Evolutionary conservation across 1,284 basidiomycete genomes (phyloP), one percentile per base, ranked within the genome.

Genomic region (Melampsora larici-populina): DNA sequence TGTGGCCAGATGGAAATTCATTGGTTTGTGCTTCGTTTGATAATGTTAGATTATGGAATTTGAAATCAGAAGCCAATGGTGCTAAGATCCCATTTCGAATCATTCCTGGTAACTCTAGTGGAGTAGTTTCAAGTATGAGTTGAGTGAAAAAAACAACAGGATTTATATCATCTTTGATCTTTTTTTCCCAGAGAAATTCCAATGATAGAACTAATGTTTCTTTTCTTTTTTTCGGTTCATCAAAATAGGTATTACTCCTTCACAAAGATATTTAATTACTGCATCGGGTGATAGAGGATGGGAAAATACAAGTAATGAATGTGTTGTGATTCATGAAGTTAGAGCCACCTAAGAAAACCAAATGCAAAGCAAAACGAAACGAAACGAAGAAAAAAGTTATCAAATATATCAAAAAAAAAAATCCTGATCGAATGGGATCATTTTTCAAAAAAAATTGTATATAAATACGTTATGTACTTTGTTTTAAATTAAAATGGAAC

Each of bases 201-300:
- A n/a, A n/a, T n/a, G n/a, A 17, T 46, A 55, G 74, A 13, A 78
- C 71, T 70, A 17, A 51, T 36, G 9, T 67, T 43, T 9, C 5
- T 24, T 43, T 9, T 43, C 48, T 24, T 36, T 17, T 26, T 33
- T 13, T 26, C n/a, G 8, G 48, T 24, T 60, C 24, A 7, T 51
- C 65, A 18, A 29, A 7, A 5, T 51, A 97, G 94, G 95, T 79
- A 87, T 98, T 66, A 96, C 98, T 86, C 88, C 91, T 43, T 90
- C 90, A 2, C 90, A 89, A 31, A 87, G 90, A 75, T 98, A 95
- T 84, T 87, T 99, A 81, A 89, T 96, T 78, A 92, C 92, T 81
- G 92, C 94, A 8, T 94, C 92, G 80, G 96, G 96, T 58, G 95
- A 96, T 83, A 88, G 96, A 72, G 96, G 95, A 62, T 97, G 94